Conservation (phyloP, 305 asterid species). For the Solanum hybrid region DNA sequence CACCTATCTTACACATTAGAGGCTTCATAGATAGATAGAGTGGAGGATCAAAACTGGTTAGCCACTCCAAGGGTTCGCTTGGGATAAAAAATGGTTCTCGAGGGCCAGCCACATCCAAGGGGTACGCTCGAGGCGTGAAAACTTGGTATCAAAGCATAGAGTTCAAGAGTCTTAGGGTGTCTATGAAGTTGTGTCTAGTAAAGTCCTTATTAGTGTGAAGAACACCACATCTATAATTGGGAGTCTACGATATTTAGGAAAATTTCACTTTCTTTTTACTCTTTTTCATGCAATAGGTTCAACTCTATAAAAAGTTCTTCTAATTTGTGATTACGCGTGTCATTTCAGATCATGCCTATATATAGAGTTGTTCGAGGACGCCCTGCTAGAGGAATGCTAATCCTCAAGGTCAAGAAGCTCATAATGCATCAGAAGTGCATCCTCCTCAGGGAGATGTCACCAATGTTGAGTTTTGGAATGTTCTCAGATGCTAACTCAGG, state of each 20-base stretch:
- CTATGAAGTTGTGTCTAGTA: neutral
- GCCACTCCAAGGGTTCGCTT: neutral
- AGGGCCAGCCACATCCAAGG: neutral
- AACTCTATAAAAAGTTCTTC: neutral
- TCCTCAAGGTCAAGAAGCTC: neutral
- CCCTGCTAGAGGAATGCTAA: neutral
- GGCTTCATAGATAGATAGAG: neutral
- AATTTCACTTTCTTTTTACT: neutral
- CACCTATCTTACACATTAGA: neutral
- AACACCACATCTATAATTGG: neutral
- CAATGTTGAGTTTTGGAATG: neutral
- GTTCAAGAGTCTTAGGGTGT: neutral
- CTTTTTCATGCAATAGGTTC: neutral
- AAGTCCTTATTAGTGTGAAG: neutral
- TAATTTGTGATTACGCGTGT: neutral
- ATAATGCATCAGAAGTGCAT: neutral
- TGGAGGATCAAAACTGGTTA: neutral
- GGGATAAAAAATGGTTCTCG: neutral
- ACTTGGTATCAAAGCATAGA: neutral
- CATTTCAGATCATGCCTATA: neutral
- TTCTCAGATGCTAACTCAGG: neutral
- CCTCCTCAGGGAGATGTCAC: neutral
- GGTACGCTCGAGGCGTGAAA: neutral
- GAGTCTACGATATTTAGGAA: neutral
- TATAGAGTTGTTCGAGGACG: neutral